Conservation (phyloP, 2,329 filamentous ascomycete genomes). For the Shiraia sp. region DNA sequence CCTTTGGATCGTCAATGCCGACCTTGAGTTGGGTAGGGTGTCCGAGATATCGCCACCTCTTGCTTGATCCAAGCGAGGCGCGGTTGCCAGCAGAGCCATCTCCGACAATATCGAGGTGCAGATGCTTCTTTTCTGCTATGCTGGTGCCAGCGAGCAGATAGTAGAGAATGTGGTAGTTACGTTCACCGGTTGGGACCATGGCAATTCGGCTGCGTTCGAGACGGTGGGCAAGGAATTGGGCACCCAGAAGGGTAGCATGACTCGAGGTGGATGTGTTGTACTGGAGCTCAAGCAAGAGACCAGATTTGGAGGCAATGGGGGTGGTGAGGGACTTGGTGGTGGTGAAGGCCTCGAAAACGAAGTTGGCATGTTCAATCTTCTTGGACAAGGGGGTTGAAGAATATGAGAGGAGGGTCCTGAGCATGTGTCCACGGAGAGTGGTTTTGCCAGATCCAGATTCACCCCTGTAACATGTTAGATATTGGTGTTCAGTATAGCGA, state of each 20-base stretch:
- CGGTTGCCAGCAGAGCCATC: constrained; percentile 59
- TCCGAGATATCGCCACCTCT: constrained; percentile 93
- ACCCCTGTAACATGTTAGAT: constrained; percentile 63
- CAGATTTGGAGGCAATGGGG: constrained; percentile 92
- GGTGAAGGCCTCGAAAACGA: constrained; percentile 93
- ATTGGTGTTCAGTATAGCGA: background rate
- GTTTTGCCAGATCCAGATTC: constrained; percentile 97
- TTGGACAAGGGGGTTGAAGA: constrained; percentile 90
- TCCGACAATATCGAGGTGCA: constrained; percentile 62
- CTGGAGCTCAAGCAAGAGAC: constrained; percentile 93
- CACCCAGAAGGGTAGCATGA: constrained; percentile 86
- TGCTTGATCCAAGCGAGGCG: constrained; percentile 63
- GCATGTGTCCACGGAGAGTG: constrained; percentile 84
- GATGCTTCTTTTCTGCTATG: constrained; percentile 82
- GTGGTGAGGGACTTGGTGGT: constrained; percentile 97
- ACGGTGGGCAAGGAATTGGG: constrained; percentile 91
- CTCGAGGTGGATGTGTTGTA: constrained; percentile 88
- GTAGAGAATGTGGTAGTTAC: constrained; percentile 95
- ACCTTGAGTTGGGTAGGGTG: constrained; percentile 97
- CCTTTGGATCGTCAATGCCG: constrained; percentile 92
- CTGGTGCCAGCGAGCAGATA: constrained; percentile 94
- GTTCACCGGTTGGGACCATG: constrained; percentile 90
- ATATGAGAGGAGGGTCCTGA: constrained; percentile 83
- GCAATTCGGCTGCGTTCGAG: constrained; percentile 90
- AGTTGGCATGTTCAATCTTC: constrained; percentile 90